A percentile compares a stretch with the other conserved stretches of the same genome.
phyloP scores from a whole-genome alignment of 2,329 filamentous ascomycete genomes.

The Monosporascus sp. region DNA sequence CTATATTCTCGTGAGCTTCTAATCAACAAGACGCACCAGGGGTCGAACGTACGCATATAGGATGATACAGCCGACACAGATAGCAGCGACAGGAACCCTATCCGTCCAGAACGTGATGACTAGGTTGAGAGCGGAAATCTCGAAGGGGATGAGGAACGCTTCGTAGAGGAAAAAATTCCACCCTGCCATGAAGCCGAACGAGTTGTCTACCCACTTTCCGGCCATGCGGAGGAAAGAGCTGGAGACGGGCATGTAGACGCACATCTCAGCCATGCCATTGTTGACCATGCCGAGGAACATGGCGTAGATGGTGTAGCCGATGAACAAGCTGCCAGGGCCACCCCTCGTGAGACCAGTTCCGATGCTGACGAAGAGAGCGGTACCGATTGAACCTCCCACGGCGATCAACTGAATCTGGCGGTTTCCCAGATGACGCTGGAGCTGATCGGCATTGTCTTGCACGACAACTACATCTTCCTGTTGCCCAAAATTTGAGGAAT shows the following conservation, averaged over 20 bases:
- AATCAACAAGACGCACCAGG: background rate
- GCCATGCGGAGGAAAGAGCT: slow-evolving; percentile 61
- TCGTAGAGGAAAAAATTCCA: slow-evolving; percentile 41
- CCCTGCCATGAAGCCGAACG: slow-evolving; percentile 51
- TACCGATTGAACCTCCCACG: slow-evolving; percentile 53
- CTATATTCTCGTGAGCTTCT: slow-evolving; percentile 14
- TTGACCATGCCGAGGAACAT: slow-evolving; percentile 55
- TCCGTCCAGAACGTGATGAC: slow-evolving; percentile 42
- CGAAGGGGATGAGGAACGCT: slow-evolving; percentile 35
- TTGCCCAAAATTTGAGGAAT: slow-evolving; percentile 9
- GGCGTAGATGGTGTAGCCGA: slow-evolving; percentile 53
- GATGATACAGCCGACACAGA: slow-evolving; percentile 34
- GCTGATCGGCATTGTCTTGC: slow-evolving; percentile 19
- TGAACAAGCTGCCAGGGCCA: slow-evolving; percentile 48
- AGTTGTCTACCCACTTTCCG: slow-evolving; percentile 61
- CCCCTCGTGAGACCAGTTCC: slow-evolving; percentile 47
- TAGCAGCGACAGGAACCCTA: slow-evolving; percentile 40
- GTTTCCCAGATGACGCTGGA: slow-evolving; percentile 38
- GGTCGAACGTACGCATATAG: slow-evolving; percentile 35
- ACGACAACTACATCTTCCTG: slow-evolving; percentile 12
- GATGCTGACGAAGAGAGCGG: slow-evolving; percentile 57
- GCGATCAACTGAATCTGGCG: slow-evolving; percentile 53
- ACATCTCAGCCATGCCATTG: slow-evolving; percentile 63
- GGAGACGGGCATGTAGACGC: slow-evolving; percentile 54
- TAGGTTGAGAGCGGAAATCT: slow-evolving; percentile 34